Conservation (phyloP, 495 filamentous ascomycete genomes). For the Xylaria longipes region DNA sequence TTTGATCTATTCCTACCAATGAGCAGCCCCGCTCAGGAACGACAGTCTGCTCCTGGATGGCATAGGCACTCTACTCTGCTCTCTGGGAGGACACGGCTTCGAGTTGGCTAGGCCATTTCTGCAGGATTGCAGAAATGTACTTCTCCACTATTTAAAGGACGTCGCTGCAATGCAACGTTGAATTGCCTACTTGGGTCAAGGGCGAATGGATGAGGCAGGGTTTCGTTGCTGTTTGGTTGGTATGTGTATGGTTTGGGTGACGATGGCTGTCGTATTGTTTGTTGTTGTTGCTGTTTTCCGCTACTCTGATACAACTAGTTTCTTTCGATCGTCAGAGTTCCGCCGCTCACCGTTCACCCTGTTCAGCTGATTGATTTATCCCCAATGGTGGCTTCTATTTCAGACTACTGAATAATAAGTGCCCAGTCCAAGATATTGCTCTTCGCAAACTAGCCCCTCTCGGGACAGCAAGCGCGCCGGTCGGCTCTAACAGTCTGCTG, state of each 20-base stretch:
- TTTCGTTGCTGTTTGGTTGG: constrained; percentile 9
- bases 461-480: not conserved
- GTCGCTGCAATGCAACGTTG: constrained; percentile 13
- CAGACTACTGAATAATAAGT: constrained; percentile 10
- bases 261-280: constrained; percentile 11
- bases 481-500: constrained; percentile 3
- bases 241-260: constrained; percentile 6
- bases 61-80: not conserved
- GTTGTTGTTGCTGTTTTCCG: constrained; percentile 4
- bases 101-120: constrained; percentile 19
- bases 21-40: not conserved
- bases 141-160: constrained; percentile 23
- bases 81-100: constrained; percentile 1
- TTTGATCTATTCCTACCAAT: constrained; percentile 16
- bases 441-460: constrained; percentile 2
- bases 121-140: constrained; percentile 3
- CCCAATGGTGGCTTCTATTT: constrained; percentile 2
- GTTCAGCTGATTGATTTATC: constrained; percentile 20
- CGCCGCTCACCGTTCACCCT: constrained; percentile 15
- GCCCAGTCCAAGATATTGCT: not conserved
- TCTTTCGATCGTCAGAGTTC: constrained; percentile 10
- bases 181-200: constrained; percentile 18
- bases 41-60: not conserved
- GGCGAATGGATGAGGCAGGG: not conserved
- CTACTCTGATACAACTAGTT: constrained; percentile 8